Percentiles rank a stretch among this genome's conserved stretches.
Conservation (phyloP, 176 grass and related monocot genomes). For the Aegilops bicornis region DNA sequence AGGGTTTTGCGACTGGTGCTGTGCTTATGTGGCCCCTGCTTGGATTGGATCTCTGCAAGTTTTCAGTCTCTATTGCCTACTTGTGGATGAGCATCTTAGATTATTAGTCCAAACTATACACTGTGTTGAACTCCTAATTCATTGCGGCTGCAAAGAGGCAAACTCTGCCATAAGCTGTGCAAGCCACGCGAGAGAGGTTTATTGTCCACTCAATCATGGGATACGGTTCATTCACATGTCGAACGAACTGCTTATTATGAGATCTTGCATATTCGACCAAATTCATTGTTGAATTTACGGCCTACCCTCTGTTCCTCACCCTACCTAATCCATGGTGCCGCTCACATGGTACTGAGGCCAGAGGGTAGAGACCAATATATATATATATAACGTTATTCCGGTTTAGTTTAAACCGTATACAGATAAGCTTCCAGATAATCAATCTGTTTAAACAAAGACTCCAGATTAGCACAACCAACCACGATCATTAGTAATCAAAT, state of each 20-base stretch:
- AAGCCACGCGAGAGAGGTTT: background rate
- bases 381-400: too few relatives aligned
- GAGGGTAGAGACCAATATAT: too few relatives aligned
- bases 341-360: too few relatives aligned
- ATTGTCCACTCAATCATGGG: background rate
- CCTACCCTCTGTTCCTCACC: too few relatives aligned
- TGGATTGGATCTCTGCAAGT: background rate
- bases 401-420: too few relatives aligned
- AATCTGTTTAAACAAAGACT: too few relatives aligned
- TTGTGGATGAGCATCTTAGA: background rate
- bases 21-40: background rate
- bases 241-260: background rate
- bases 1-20: background rate
- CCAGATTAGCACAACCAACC: too few relatives aligned
- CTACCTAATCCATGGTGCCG: too few relatives aligned
- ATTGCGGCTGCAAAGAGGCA: background rate
- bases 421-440: too few relatives aligned
- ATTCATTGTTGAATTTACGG: too few relatives aligned
- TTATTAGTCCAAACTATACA: background rate
- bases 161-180: background rate
- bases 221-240: background rate
- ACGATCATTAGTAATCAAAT: too few relatives aligned
- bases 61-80: background rate
- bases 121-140: background rate
- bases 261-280: background rate